Percentiles rank a stretch among this genome's conserved stretches.
Evolutionary conservation across 1,139 yeast genomes (phyloP).

Genomic region (Sugiyamaella novakii): DNA sequence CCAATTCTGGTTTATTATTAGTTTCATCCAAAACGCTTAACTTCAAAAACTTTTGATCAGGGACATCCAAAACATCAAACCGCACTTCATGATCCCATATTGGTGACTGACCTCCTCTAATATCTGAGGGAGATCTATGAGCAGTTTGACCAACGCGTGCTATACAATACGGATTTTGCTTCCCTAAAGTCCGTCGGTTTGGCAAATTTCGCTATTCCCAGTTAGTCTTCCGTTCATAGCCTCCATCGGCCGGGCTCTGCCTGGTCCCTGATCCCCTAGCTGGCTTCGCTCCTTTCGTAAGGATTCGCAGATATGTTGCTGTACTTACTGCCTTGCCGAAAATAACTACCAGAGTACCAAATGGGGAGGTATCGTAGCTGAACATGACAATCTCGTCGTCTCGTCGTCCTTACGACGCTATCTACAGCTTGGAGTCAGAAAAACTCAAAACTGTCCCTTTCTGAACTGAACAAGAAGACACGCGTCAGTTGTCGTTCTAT

Average conservation of each 20-base stretch:
- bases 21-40: conserved; percentile 85
- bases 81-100: conserved; percentile 79
- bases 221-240: not conserved
- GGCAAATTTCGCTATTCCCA: conserved; percentile 59
- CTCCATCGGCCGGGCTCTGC: not conserved
- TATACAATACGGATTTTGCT: conserved; percentile 86
- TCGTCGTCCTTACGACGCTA: too few relatives aligned
- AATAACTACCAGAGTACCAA: conserved; percentile 45
- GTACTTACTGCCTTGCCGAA: conserved; percentile 45
- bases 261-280: not conserved
- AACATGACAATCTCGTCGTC: too few relatives aligned
- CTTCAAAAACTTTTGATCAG: conserved; percentile 55
- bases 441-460: too few relatives aligned
- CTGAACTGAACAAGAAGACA: too few relatives aligned
- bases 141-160: conserved; percentile 80
- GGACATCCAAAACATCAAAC: conserved; percentile 56
- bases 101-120: conserved; percentile 90
- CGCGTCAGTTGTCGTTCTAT: too few relatives aligned
- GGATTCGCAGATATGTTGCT: too few relatives aligned
- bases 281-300: not conserved
- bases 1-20: conserved; percentile 80
- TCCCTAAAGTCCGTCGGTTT: conserved; percentile 77
- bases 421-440: too few relatives aligned
- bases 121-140: conserved; percentile 68
- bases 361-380: conserved; percentile 24